Conservation (phyloP, 208 protist genomes). For the Trypanosoma melophagium region DNA sequence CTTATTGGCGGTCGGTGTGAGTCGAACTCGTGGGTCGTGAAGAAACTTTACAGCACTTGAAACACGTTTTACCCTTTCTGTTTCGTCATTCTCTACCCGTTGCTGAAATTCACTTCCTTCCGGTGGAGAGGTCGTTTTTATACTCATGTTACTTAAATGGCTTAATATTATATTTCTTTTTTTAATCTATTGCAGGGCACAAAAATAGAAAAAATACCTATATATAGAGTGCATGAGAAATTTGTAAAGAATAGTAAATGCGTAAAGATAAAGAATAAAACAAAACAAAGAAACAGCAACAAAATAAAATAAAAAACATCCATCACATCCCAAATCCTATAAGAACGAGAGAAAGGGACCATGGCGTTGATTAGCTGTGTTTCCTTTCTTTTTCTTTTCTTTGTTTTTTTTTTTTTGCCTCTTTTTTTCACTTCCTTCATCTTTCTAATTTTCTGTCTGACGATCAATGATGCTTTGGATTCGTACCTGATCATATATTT, state of each 20-base stretch:
- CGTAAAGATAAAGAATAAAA: constrained; percentile 1
- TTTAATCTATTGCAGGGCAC: background rate
- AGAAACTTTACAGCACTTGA: constrained; percentile 61
- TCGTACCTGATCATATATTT: constrained; percentile 87
- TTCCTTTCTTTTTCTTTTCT: background rate
- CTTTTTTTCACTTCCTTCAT: constrained; percentile 15
- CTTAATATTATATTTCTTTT: background rate
- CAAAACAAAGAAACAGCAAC: constrained; percentile 1
- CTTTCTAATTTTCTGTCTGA: constrained; percentile 32
- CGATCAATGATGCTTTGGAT: constrained; percentile 92
- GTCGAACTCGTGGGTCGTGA: constrained; percentile 54
- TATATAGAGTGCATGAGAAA: background rate
- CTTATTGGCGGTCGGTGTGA: constrained; percentile 51
- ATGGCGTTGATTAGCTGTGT: background rate
- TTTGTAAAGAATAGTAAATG: constrained; percentile 3
- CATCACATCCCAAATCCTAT: constrained; percentile 20
- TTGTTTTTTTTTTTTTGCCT: background rate
- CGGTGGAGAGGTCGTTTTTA: background rate
- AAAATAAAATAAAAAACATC: constrained; percentile 13
- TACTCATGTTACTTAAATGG: constrained; percentile 5
- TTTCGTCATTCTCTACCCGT: background rate
- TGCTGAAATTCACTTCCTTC: background rate
- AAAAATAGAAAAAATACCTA: constrained; percentile 5
- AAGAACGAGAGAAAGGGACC: constrained; percentile 17
- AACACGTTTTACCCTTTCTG: constrained; percentile 16